phyloP scores from a whole-genome alignment of 2,329 filamentous ascomycete species.

The Aspergillus carbonarius region DNA sequence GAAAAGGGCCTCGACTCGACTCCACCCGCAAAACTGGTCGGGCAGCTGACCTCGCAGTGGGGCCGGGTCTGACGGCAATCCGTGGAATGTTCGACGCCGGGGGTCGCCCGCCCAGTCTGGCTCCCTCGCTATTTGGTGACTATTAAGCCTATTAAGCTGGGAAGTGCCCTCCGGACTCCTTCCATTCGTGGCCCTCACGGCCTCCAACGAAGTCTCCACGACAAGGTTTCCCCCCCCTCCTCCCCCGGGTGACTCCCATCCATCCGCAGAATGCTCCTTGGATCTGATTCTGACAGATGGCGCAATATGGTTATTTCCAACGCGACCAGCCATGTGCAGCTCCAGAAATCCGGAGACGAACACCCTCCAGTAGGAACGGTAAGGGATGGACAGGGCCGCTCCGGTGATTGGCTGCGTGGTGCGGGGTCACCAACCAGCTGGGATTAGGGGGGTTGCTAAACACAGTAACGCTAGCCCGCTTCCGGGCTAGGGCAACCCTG shows the following conservation, averaged over 20 bases:
- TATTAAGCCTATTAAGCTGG: background rate
- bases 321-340: constrained; percentile 6
- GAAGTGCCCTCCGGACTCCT: background rate
- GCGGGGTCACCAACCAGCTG: constrained; percentile 14
- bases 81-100: constrained; percentile 22
- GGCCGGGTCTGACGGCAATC: constrained; percentile 16
- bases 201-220: background rate
- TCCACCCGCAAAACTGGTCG: constrained; percentile 18
- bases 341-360: constrained; percentile 1
- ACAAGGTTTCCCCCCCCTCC: background rate
- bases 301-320: background rate
- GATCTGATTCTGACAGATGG: background rate
- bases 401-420: constrained; percentile 14
- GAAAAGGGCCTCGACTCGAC: constrained; percentile 6
- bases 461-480: constrained; percentile 2
- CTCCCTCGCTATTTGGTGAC: background rate
- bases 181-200: background rate
- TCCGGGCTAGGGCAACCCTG: background rate
- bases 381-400: constrained; percentile 1
- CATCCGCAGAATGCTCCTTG: background rate
- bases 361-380: constrained; percentile 5
- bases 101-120: background rate
- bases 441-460: constrained; percentile 4
- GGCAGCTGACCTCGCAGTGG: constrained; percentile 19
- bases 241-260: background rate